A percentile compares a stretch with the other conserved stretches of the same genome.
These are phyloP conservation scores for Alternaria novae-zelandiae DNA, from an alignment of 2,329 filamentous ascomycete species.

Conservation along the genomic window DNA sequence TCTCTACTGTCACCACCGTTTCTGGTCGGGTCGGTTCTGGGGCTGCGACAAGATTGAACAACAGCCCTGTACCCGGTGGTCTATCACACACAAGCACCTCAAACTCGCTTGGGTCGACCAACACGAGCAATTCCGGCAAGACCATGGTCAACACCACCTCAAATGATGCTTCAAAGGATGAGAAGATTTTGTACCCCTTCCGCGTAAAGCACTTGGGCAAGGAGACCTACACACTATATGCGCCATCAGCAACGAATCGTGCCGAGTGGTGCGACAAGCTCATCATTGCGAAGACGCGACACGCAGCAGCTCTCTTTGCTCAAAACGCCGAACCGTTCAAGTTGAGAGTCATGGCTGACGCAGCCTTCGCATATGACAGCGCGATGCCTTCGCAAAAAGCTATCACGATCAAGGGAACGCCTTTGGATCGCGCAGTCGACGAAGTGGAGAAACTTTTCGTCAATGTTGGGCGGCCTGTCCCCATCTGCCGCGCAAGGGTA, in stretches of 20 bases:
- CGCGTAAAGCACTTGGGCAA: slow-evolving; percentile 93
- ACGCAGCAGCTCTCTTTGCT: slow-evolving; percentile 84
- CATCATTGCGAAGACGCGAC: slow-evolving; percentile 90
- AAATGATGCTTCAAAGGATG: slow-evolving; percentile 68
- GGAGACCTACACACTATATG: slow-evolving; percentile 90
- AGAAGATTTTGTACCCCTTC: slow-evolving; percentile 88
- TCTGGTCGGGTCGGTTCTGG: slow-evolving; percentile 51
- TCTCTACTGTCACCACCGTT: slow-evolving; percentile 64
- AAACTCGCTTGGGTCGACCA: slow-evolving; percentile 60
- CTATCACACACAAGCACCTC: slow-evolving; percentile 73
- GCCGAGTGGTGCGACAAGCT: slow-evolving; percentile 94
- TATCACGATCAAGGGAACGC: slow-evolving; percentile 87
- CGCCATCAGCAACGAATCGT: slow-evolving; percentile 74
- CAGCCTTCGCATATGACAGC: slow-evolving; percentile 83
- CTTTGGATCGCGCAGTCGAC: slow-evolving; percentile 85
- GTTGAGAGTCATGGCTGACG: slow-evolving; percentile 88
- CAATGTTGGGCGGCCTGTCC: slow-evolving; percentile 70
- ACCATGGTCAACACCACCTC: slow-evolving; percentile 56
- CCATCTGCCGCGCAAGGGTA: slow-evolving; percentile 83
- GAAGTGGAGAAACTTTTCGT: slow-evolving; percentile 81
- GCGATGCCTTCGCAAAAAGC: slow-evolving; percentile 60
- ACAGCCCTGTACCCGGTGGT: slow-evolving; percentile 54
- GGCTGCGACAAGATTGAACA: slow-evolving; percentile 57
- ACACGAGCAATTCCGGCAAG: slow-evolving; percentile 60
- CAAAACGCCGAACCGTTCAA: slow-evolving; percentile 97